Evolutionary conservation across 495 filamentous ascomycete species (phyloP).

Genomic region (Penicillium ochrochloron): DNA sequence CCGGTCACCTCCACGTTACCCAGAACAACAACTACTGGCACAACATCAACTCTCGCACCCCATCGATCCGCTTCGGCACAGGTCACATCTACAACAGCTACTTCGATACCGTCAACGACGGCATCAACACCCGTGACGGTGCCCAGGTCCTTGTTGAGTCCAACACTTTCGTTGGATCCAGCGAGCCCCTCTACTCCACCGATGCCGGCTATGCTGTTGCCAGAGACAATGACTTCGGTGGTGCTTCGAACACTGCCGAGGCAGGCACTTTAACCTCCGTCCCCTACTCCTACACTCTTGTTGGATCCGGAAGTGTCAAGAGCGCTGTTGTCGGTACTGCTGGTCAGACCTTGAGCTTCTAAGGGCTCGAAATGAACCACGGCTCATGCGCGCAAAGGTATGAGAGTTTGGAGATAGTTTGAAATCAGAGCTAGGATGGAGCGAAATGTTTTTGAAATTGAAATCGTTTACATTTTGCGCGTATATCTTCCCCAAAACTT

Average conservation of each 20-base stretch:
- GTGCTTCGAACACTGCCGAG: constrained; percentile 48
- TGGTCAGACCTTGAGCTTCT: constrained; percentile 61
- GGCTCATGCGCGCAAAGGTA: not conserved
- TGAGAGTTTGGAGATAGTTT: not conserved
- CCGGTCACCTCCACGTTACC: constrained; percentile 61
- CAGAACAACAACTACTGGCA: constrained; percentile 66
- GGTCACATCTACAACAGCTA: constrained; percentile 59
- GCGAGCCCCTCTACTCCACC: constrained; percentile 57
- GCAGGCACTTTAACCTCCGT: constrained; percentile 53
- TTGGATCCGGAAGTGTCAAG: constrained; percentile 50
- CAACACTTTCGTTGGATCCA: constrained; percentile 56
- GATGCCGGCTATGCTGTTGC: constrained; percentile 59
- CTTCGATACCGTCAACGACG: constrained; percentile 52
- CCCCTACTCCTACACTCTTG: constrained; percentile 55
- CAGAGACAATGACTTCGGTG: constrained; percentile 60
- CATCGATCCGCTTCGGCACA: constrained; percentile 67
- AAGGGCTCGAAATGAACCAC: constrained; percentile 18
- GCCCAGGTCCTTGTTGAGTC: constrained; percentile 68
- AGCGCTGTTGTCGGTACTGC: constrained; percentile 52
- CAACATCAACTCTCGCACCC: constrained; percentile 64
- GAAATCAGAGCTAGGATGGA: not conserved
- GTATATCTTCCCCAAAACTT: too few relatives aligned
- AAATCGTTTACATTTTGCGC: too few relatives aligned
- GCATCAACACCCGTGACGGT: constrained; percentile 68
- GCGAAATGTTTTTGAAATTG: too few relatives aligned